phyloP scores from a whole-genome alignment of 257 asterid genomes.

The Nicotiana sylvestris region DNA sequence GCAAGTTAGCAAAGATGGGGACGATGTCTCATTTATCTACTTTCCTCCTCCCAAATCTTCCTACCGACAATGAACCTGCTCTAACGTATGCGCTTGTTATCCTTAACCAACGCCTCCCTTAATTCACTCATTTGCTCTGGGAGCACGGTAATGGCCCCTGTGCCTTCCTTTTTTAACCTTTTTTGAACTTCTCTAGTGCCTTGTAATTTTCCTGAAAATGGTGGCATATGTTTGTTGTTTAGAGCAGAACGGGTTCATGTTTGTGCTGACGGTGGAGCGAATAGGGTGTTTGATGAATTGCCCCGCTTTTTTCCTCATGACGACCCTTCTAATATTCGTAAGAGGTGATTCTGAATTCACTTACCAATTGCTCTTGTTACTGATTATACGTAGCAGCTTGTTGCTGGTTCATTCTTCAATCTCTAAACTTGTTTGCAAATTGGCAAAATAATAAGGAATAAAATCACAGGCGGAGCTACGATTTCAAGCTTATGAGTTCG shows the following conservation, averaged over 20 bases:
- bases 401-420: background rate
- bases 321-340: conserved; percentile 50
- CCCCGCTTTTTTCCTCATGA: conserved; percentile 64
- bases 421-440: background rate
- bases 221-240: conserved; percentile 17
- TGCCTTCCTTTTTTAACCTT: background rate
- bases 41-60: background rate
- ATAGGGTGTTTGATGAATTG: conserved; percentile 77
- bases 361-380: background rate
- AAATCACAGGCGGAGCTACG: too few relatives aligned
- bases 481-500: too few relatives aligned
- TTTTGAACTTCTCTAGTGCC: background rate
- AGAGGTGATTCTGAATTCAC: conserved; percentile 35
- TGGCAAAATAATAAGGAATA: background rate
- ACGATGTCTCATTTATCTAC: conserved; percentile 49
- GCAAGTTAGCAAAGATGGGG: conserved; percentile 40
- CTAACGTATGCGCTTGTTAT: conserved; percentile 55
- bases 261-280: conserved; percentile 97
- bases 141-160: conserved; percentile 48
- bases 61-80: conserved; percentile 35
- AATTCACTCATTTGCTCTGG: conserved; percentile 85
- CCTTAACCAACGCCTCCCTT: conserved; percentile 75
- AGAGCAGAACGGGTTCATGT: conserved; percentile 72
- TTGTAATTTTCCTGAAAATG: conserved; percentile 17
- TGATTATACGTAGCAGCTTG: background rate